Evolutionary conservation across 257 asterid species (phyloP), one percentile per base, ranked within the genome.

Genomic region (Asclepias syriaca): DNA sequence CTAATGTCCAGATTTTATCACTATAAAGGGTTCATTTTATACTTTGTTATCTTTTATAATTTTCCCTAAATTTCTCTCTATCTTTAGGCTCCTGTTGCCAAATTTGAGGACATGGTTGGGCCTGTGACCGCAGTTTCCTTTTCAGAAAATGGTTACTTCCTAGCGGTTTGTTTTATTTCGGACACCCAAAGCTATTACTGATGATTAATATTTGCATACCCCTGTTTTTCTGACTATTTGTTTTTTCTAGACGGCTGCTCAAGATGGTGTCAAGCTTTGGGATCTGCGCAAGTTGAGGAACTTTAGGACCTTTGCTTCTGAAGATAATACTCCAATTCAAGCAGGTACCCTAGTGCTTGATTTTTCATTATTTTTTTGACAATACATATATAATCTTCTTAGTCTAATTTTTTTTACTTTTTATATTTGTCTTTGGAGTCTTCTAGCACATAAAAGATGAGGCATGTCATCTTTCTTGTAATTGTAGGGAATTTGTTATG

Each of bases 241-340:
- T 72, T 77, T 78, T 74, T 77, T 75, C 71, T 90, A 95, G 98
- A 93, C 98, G 79, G 98, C 98, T 69, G 98, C 98, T 65, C 94
- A 86, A 70, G 99, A 95, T 86, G 99, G 99, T 72, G 99, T 95
- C 70, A 90, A 88, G 87, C 96, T 95, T 70, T 95, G 90, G 93
- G 99, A 95, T 87, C 86, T 95, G 66, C 99, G 99, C 16, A 95
- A 88, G 84, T 82, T 95, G 91, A 95, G 79, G 75, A 95, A 89
- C 79, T 95, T 95, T 40, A 82, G 94, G 81, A 90, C 86, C 69
- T 82, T 95, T 64, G 15, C 88, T 49, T 96, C 98, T 27, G 98
- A 95, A 78, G 98, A 90, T 73, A 86, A 87, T 75, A 82, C 89
- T 14, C 89, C 98, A 9, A 90, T 96, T 43, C 98, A 88, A 75